Percentiles rank a stretch among this genome's conserved stretches.
Conservation (phyloP, 2,329 filamentous ascomycete genomes). For the Diaporthe vexans region DNA sequence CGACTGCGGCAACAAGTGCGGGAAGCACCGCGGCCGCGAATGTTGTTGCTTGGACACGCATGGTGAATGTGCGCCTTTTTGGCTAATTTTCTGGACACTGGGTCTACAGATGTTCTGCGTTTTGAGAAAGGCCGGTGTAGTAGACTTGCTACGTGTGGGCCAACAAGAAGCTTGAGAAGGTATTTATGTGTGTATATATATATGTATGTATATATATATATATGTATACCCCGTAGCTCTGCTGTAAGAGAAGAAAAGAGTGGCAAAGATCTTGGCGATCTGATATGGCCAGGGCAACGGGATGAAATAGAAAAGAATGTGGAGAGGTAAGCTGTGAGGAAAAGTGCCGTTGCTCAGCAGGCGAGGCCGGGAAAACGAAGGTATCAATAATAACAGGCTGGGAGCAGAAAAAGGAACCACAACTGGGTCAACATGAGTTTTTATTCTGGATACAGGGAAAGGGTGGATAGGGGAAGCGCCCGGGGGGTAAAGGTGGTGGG, state of each 20-base stretch:
- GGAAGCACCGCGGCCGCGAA: constrained; percentile 47
- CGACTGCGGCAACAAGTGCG: constrained; percentile 53
- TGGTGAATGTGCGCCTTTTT: constrained; percentile 26
- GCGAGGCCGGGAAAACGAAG: constrained; percentile 34
- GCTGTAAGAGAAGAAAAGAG: constrained; percentile 12
- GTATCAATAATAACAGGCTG: constrained; percentile 23
- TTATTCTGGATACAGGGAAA: constrained; percentile 40
- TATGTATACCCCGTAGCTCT: constrained; percentile 15
- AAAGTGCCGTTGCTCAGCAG: constrained; percentile 37
- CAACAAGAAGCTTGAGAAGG: not conserved
- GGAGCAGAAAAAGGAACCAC: constrained; percentile 3
- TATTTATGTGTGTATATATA: constrained; percentile 1
- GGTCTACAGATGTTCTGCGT: constrained; percentile 4
- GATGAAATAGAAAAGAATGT: constrained; percentile 37
- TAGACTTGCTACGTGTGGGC: constrained; percentile 39
- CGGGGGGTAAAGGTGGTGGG: constrained; percentile 5
- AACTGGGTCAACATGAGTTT: constrained; percentile 36
- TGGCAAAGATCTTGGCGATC: constrained; percentile 17
- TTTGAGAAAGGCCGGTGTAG: not conserved
- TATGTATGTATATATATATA: not conserved
- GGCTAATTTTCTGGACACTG: constrained; percentile 19
- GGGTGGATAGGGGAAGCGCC: constrained; percentile 32
- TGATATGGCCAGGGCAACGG: constrained; percentile 19
- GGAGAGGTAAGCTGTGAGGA: constrained; percentile 37
- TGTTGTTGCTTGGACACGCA: constrained; percentile 44